Conservation (phyloP, 495 filamentous ascomycete genomes). For the Oidiodendron maius region DNA sequence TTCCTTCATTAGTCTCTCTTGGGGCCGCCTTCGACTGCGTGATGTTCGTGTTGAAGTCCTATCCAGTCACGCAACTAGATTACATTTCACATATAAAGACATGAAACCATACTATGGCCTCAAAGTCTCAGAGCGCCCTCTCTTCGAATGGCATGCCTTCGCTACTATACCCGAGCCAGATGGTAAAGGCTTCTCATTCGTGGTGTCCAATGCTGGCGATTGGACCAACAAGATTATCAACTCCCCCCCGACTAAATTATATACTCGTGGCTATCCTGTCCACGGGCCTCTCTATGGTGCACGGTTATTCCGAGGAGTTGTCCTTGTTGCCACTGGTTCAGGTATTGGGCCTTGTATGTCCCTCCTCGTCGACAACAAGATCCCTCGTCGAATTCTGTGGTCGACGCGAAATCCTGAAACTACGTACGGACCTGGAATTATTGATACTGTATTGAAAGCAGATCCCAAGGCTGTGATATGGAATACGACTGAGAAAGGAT, state of each 20-base stretch:
- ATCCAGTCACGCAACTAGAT: conserved; percentile 54
- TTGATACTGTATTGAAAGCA: conserved; percentile 32
- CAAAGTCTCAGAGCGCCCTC: conserved; percentile 46
- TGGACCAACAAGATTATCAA: conserved; percentile 66
- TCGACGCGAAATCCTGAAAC: conserved; percentile 33
- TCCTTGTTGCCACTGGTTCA: conserved; percentile 78
- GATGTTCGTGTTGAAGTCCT: conserved; percentile 56
- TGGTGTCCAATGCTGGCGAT: conserved; percentile 78
- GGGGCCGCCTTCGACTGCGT: conserved; percentile 57
- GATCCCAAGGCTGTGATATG: conserved; percentile 36
- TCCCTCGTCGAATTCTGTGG: conserved; percentile 35
- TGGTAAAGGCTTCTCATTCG: conserved; percentile 58
- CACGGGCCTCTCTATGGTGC: conserved; percentile 69
- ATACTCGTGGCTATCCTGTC: conserved; percentile 45
- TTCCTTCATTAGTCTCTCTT: conserved; percentile 55
- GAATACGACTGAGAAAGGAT: conserved; percentile 31
- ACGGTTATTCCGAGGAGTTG: conserved; percentile 56
- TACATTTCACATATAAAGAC: conserved; percentile 59
- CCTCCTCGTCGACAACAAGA: conserved; percentile 38
- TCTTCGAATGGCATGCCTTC: conserved; percentile 77
- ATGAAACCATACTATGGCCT: conserved; percentile 49
- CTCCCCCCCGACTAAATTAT: conserved; percentile 52
- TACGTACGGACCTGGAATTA: conserved; percentile 36
- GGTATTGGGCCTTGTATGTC: conserved; percentile 69
- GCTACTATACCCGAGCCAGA: conserved; percentile 60